These are phyloP conservation scores for Arthrobotrys entomopaga DNA, from an alignment of 2,329 filamentous ascomycete genomes.

Conservation along the genomic window DNA sequence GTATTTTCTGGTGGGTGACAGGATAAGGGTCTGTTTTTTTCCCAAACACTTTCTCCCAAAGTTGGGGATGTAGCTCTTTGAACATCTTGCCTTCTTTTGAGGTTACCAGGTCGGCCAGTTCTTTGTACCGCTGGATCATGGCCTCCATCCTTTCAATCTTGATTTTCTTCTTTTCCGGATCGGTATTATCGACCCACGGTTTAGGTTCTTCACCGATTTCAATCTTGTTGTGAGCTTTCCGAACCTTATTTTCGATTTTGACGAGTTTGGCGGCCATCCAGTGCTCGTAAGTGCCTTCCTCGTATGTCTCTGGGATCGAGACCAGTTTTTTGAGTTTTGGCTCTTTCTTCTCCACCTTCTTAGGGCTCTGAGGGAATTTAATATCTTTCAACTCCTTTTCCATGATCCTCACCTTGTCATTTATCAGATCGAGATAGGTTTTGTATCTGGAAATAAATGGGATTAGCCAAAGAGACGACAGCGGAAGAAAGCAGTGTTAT, in stretches of 20 bases:
- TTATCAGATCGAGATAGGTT: not conserved
- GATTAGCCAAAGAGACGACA: not conserved
- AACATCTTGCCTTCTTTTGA: slow-evolving; percentile 67
- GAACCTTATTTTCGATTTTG: slow-evolving; percentile 50
- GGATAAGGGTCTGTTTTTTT: slow-evolving; percentile 55
- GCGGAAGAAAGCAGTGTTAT: not conserved
- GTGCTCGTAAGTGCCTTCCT: slow-evolving; percentile 20
- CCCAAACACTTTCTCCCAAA: slow-evolving; percentile 44
- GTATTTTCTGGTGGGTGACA: slow-evolving; percentile 9
- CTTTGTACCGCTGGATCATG: slow-evolving; percentile 54
- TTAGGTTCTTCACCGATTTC: not conserved
- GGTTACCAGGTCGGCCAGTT: slow-evolving; percentile 42
- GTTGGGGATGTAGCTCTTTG: slow-evolving; percentile 12
- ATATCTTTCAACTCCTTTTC: not conserved
- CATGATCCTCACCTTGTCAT: not conserved
- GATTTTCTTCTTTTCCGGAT: slow-evolving; percentile 61
- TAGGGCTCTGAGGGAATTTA: not conserved
- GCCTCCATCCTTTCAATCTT: slow-evolving; percentile 59
- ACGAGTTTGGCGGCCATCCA: slow-evolving; percentile 23
- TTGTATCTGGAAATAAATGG: not conserved
- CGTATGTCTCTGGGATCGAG: slow-evolving; percentile 18
- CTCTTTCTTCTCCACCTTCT: not conserved
- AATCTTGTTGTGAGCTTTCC: slow-evolving; percentile 2
- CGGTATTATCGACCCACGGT: slow-evolving; percentile 56
- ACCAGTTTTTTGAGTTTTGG: slow-evolving; percentile 14